Evolutionary conservation across 805 yeast species (phyloP).

Genomic region (Suhomyces sp.): DNA sequence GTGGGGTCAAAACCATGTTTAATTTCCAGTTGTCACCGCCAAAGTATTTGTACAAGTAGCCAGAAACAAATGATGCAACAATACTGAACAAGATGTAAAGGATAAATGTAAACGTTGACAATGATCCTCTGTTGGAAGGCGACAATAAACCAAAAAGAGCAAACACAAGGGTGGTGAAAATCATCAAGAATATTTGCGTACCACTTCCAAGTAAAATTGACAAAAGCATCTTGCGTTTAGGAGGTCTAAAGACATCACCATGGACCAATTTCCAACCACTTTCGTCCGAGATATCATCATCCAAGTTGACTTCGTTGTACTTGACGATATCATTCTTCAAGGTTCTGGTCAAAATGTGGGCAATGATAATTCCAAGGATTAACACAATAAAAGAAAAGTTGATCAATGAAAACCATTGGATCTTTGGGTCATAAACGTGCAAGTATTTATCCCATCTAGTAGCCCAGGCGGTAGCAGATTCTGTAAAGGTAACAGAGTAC

Average conservation of each 20-base stretch:
- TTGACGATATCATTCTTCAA: conserved; percentile 80
- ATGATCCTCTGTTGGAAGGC: conserved; percentile 92
- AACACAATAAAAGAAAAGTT: conserved; percentile 82
- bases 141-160: conserved; percentile 88
- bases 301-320: conserved; percentile 86
- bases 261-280: conserved; percentile 96
- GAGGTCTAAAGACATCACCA: conserved; percentile 92
- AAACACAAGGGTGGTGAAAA: conserved; percentile 66
- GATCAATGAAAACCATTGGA: conserved; percentile 92
- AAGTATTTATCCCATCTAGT: conserved; percentile 98
- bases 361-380: conserved; percentile 71
- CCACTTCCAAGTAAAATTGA: conserved; percentile 89
- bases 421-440: conserved; percentile 86
- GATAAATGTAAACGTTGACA: conserved; percentile 85
- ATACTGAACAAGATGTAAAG: conserved; percentile 78
- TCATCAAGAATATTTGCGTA: conserved; percentile 75
- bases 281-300: conserved; percentile 85
- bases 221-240: conserved; percentile 63
- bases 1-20: conserved; percentile 79
- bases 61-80: conserved; percentile 84
- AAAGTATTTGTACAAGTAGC: conserved; percentile 80
- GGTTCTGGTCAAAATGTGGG: conserved; percentile 74
- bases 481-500: conserved; percentile 75
- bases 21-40: conserved; percentile 90
- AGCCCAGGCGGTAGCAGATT: conserved; percentile 84